phyloP scores from a whole-genome alignment of 2,329 filamentous ascomycete genomes.

The Lecanicillium sp. region DNA sequence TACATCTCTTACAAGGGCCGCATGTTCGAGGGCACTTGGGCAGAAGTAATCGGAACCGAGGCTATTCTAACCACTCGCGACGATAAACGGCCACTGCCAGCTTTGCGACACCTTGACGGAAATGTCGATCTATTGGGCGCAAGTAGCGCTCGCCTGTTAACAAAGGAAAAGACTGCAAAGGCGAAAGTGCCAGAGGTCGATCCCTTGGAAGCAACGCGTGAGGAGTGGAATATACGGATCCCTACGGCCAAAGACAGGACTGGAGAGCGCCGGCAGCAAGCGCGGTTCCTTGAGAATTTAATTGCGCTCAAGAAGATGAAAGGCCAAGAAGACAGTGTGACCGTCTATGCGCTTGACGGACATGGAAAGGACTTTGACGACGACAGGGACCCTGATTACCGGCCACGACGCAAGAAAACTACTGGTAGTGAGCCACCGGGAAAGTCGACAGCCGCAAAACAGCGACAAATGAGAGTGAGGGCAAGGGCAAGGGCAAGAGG shows the following conservation, averaged over 20 bases:
- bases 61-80: constrained; percentile 63
- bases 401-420: constrained; percentile 10
- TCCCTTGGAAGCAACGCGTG: constrained; percentile 28
- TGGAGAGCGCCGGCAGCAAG: constrained; percentile 38
- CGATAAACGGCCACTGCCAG: constrained; percentile 33
- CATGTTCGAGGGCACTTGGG: constrained; percentile 75
- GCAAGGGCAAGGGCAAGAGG: constrained; percentile 12
- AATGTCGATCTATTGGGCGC: constrained; percentile 66
- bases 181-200: constrained; percentile 30
- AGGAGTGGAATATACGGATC: constrained; percentile 35
- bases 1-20: constrained; percentile 72
- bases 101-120: constrained; percentile 41
- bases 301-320: constrained; percentile 55
- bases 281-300: constrained; percentile 56
- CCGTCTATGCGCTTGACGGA: constrained; percentile 43
- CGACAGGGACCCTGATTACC: constrained; percentile 30
- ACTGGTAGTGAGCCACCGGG: constrained; percentile 1
- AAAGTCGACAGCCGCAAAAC: constrained; percentile 1
- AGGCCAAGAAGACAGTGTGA: constrained; percentile 59
- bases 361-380: constrained; percentile 32
- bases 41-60: constrained; percentile 75
- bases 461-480: background rate
- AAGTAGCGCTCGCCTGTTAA: constrained; percentile 61
- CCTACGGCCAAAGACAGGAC: constrained; percentile 36
- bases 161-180: constrained; percentile 53